A percentile compares a stretch with the other conserved stretches of the same genome.
Evolutionary conservation across 768 basidiomycete species (phyloP).

Genomic region (Kwoniella dejecticola): DNA sequence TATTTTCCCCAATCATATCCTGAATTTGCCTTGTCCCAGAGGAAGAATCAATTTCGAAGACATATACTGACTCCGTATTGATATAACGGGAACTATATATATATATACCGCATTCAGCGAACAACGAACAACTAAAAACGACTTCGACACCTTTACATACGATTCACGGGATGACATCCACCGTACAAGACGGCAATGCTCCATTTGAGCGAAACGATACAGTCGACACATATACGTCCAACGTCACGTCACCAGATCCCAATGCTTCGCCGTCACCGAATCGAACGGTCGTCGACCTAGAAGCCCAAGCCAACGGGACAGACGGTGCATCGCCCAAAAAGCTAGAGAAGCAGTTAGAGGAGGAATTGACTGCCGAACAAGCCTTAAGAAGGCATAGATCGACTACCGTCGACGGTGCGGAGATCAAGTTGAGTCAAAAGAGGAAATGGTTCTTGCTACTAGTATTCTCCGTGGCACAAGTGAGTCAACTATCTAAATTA

Average conservation of each 20-base stretch:
- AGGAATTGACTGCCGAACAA: not conserved
- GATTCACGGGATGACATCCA: not conserved
- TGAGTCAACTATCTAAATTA: not conserved
- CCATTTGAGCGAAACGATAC: conserved; percentile 13
- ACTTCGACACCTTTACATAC: not conserved
- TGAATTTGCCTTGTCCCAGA: no score
- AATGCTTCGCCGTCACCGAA: conserved; percentile 7
- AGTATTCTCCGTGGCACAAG: conserved; percentile 18
- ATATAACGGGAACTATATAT: no score
- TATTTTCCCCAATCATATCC: no score
- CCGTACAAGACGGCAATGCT: no score
- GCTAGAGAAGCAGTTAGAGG: conserved; percentile 6
- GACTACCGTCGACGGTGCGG: conserved; percentile 10
- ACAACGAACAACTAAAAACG: not conserved
- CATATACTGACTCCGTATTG: no score
- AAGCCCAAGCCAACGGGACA: not conserved
- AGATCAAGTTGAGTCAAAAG: conserved; percentile 24
- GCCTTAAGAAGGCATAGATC: conserved; percentile 6
- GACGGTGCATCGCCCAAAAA: not conserved
- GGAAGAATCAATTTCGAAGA: no score
- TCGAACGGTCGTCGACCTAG: conserved; percentile 9
- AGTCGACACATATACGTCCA: conserved; percentile 1
- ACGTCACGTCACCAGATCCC: conserved; percentile 1
- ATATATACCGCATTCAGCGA: no score
- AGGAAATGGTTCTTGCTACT: conserved; percentile 19